Percentiles rank a stretch among this genome's conserved stretches.
Conservation (phyloP, 2,329 filamentous ascomycete genomes). For the Trichoderma guizhouense region DNA sequence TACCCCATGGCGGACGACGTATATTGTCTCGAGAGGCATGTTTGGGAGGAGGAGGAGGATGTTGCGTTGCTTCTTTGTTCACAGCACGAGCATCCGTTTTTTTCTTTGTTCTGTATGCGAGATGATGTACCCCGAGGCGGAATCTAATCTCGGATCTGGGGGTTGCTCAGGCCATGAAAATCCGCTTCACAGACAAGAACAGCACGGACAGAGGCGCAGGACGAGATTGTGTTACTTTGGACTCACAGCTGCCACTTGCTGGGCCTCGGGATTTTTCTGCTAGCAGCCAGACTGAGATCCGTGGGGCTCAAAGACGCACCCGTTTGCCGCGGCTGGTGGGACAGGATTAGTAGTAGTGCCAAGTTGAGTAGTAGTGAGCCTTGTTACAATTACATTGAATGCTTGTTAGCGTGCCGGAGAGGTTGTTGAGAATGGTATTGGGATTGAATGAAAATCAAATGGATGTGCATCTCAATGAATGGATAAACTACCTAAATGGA, state of each 20-base stretch:
- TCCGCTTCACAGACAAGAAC: neutral
- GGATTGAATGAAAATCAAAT: neutral
- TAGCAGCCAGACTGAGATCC: neutral
- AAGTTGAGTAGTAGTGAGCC: neutral
- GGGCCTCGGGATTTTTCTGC: neutral
- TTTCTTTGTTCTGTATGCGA: neutral
- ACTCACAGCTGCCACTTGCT: neutral
- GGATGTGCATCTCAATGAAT: neutral
- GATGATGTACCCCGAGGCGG: slow-evolving; percentile 10
- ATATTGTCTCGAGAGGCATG: slow-evolving; percentile 69
- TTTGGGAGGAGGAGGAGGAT: neutral
- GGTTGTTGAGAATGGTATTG: neutral
- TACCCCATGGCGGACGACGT: slow-evolving; percentile 73
- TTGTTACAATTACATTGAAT: neutral
- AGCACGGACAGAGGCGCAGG: neutral
- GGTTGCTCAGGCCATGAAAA: slow-evolving; percentile 11
- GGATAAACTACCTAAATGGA: neutral
- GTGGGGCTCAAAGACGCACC: neutral
- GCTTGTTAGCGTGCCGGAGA: neutral
- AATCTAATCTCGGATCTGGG: slow-evolving; percentile 11
- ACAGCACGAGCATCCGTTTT: neutral
- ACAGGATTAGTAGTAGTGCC: neutral
- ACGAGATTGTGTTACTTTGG: neutral
- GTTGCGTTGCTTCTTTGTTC: neutral
- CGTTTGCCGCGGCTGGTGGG: neutral